Percentiles rank a stretch among this genome's conserved stretches.
Conservation (phyloP, 2,329 filamentous ascomycete genomes). For the Cordyceps cicadae region DNA sequence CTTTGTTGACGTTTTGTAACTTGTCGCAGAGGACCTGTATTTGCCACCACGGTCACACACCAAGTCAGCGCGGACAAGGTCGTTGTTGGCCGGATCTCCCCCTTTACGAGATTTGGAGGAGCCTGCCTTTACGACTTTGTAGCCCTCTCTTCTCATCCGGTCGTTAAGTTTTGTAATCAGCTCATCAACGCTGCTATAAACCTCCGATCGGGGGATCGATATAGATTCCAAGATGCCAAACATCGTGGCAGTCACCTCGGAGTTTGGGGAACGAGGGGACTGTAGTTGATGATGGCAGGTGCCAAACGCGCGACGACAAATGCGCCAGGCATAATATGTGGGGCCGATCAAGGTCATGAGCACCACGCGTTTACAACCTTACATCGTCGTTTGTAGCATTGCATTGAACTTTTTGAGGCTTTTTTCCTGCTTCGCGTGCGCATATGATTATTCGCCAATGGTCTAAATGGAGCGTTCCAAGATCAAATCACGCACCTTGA, state of each 20-base stretch:
- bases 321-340: background rate
- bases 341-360: background rate
- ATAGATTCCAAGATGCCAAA: slow-evolving; percentile 36
- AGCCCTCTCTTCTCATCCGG: slow-evolving; percentile 36
- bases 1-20: slow-evolving; percentile 38
- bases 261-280: slow-evolving; percentile 18
- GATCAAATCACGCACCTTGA: background rate
- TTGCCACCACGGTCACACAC: slow-evolving; percentile 38
- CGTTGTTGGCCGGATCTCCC: slow-evolving; percentile 30
- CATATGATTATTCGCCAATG: background rate
- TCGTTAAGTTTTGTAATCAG: slow-evolving; percentile 32
- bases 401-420: background rate
- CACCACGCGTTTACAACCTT: background rate
- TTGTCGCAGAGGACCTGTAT: slow-evolving; percentile 36
- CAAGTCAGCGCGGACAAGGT: slow-evolving; percentile 36
- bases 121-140: slow-evolving; percentile 37
- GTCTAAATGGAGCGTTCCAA: background rate
- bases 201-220: slow-evolving; percentile 27
- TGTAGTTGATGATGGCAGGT: background rate
- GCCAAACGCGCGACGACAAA: background rate
- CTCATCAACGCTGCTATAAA: slow-evolving; percentile 34
- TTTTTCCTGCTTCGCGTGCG: background rate
- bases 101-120: slow-evolving; percentile 34
- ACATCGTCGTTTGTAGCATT: background rate
- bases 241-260: slow-evolving; percentile 25